Conservation (phyloP, 352 stramenopile species). For the Phytophthora pluvialis region DNA sequence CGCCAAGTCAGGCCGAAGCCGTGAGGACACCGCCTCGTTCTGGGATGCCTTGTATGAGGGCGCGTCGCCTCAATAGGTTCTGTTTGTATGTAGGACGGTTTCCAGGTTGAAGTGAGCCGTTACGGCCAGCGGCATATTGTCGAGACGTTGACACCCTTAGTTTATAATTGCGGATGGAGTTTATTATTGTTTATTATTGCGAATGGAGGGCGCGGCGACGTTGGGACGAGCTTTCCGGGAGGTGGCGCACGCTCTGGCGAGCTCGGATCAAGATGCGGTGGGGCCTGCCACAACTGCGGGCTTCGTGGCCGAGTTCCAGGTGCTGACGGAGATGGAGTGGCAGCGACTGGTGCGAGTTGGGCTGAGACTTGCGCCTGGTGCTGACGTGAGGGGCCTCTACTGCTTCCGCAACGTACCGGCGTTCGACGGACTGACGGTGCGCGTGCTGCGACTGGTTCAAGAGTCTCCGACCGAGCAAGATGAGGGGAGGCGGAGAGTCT, state of each 20-base stretch:
- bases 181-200: too few relatives aligned
- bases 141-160: background rate
- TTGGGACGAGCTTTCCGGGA: conserved; percentile 6
- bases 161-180: background rate
- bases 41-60: too few relatives aligned
- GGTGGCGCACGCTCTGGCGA: conserved; percentile 1
- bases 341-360: conserved; percentile 33
- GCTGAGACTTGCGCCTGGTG: conserved; percentile 32
- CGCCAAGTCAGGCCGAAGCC: background rate
- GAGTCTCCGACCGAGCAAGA: conserved; percentile 6
- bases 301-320: conserved; percentile 30
- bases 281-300: conserved; percentile 10
- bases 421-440: conserved; percentile 33
- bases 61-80: too few relatives aligned
- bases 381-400: conserved; percentile 37
- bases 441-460: conserved; percentile 30
- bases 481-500: conserved; percentile 2
- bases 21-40: background rate
- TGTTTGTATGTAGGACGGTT: too few relatives aligned
- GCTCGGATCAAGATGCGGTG: conserved; percentile 11
- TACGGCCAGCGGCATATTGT: too few relatives aligned
- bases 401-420: conserved; percentile 41
- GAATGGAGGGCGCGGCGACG: conserved; percentile 3
- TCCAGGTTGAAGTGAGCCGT: conserved; percentile 2
- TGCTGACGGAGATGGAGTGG: conserved; percentile 45